Percentiles rank a stretch among this genome's conserved stretches.
Conservation (phyloP, 2,329 filamentous ascomycete genomes). For the Talaromyces sp. region DNA sequence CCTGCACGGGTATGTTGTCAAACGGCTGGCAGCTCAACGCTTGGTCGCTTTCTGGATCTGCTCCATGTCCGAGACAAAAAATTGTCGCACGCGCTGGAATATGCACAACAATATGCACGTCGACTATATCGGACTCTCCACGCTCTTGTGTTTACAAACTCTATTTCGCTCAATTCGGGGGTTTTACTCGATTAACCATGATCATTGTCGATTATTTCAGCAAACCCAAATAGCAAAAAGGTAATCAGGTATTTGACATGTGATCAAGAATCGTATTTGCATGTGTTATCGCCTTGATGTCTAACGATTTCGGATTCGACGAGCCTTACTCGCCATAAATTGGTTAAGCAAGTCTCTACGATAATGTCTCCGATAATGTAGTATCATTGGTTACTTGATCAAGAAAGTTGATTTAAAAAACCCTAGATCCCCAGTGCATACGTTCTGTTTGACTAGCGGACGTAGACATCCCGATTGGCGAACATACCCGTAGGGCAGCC, state of each 20-base stretch:
- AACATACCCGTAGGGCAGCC: not conserved
- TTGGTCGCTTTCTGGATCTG: not conserved
- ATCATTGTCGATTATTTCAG: not conserved
- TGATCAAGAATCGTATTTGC: not conserved
- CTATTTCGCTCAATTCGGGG: not conserved
- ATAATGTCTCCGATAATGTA: not conserved
- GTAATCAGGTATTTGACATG: not conserved
- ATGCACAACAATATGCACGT: not conserved
- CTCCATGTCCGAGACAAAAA: constrained; percentile 1
- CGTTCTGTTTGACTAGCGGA: not conserved
- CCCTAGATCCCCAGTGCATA: not conserved
- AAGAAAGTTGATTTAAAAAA: not conserved
- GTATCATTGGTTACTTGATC: not conserved
- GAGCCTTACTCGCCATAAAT: not conserved
- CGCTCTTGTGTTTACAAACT: not conserved
- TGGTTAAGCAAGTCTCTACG: not conserved
- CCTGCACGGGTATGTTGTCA: not conserved
- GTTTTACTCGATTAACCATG: not conserved
- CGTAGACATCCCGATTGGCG: constrained; percentile 6
- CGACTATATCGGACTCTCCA: not conserved
- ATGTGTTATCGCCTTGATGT: not conserved
- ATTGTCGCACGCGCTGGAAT: constrained; percentile 5
- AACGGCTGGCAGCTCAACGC: not conserved
- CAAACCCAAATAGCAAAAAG: not conserved
- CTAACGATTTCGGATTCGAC: not conserved